Evolutionary conservation across 352 stramenopile genomes (phyloP), one percentile per base, ranked within the genome.

Genomic region (Elongisporangium prolatum): DNA sequence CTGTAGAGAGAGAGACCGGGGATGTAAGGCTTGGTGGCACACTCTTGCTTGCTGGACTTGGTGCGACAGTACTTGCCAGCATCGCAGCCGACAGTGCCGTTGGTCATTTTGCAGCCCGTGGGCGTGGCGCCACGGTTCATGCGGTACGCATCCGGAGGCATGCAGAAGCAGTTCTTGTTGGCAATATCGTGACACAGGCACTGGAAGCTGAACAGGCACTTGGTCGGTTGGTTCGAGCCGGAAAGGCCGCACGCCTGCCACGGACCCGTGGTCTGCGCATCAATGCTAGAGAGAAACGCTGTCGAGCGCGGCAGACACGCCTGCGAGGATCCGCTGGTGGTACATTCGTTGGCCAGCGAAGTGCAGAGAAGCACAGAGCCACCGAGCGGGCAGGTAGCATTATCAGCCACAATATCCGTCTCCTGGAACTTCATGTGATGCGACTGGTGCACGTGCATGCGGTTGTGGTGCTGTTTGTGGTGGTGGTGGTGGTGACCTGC

Each of bases 31-130:
- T 68, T 69, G 18, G 55, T 49, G 1, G 71, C 75, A 48, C 75
- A 85, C 57, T 86, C 75, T 34, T 86, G 72, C 55, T 69, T 69
- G 60, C 53, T 56, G 59, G 54, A 60, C 63, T 86, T 83, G 44
- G 72, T 81, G 62, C 73, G 75, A 56, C 75, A 86, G 61, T 86
- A 86, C 55, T 83, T 66, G 65, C 67, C 69, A n/a, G 64, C 52
- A 48, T 86, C 71, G 56, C 75, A 86, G 22, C 57, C 57, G 24
- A 56, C 49, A 22, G 71, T 61, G 17, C 72, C 72, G 34, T 61
- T 67, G 9, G 65, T 70, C 2, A 59, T 78, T n/a, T 62, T 72
- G 64, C 75, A 86, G 28, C 54, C 65, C n/a, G 64, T 50, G 17
- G 70, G 64, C 21, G 52, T 20, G 2, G 52, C 65, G 14, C 37